Conservation (phyloP, 2,329 filamentous ascomycete genomes). For the Phaeophleospora eucalypticola region DNA sequence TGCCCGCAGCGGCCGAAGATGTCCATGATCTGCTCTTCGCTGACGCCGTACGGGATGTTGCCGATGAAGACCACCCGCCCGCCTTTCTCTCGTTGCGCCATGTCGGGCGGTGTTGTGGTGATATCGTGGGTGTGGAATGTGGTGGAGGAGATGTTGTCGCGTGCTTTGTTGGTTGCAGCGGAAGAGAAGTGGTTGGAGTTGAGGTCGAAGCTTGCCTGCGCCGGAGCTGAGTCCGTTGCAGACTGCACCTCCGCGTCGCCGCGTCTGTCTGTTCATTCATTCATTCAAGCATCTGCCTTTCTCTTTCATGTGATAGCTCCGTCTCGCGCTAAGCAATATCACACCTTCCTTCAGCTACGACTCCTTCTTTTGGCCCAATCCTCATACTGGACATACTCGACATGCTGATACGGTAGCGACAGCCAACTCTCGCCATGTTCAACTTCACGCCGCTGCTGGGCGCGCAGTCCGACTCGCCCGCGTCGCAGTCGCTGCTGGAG, state of each 20-base stretch:
- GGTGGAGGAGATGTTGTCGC: not conserved
- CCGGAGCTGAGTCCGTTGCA: not conserved
- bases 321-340: not conserved
- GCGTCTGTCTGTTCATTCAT: not conserved
- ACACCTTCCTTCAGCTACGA: too few relatives aligned
- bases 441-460: conserved; percentile 90
- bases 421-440: too few relatives aligned
- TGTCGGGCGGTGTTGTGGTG: conserved; percentile 26
- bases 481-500: conserved; percentile 92
- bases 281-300: too few relatives aligned
- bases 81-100: conserved; percentile 56
- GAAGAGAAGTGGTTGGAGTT: not conserved
- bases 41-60: conserved; percentile 84
- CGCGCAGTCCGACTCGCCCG: conserved; percentile 78
- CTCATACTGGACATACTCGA: not conserved
- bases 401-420: not conserved
- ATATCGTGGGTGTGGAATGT: not conserved
- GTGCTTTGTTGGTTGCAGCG: not conserved
- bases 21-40: conserved; percentile 91
- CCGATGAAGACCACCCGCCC: conserved; percentile 80
- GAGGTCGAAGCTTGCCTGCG: not conserved
- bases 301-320: not conserved
- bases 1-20: conserved; percentile 88
- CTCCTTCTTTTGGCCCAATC: too few relatives aligned
- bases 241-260: not conserved